A percentile compares a stretch with the other conserved stretches of the same genome.
phyloP scores from a whole-genome alignment of 768 basidiomycete genomes.

The Baorangia bicolor region DNA sequence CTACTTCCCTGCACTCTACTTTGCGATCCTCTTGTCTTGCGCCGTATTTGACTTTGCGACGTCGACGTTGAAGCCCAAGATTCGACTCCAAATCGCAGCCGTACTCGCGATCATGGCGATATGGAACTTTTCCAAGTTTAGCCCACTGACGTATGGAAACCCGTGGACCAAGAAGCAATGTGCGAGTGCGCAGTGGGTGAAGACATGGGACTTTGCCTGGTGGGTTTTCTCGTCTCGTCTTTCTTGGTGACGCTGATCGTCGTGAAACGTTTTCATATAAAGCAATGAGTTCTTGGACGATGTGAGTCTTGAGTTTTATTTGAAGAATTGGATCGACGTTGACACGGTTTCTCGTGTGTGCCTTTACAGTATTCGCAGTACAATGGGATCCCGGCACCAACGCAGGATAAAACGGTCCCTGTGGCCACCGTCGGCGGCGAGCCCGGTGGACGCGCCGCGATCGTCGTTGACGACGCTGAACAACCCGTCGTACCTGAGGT shows the following conservation, averaged over 20 bases:
- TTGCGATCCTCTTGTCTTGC: constrained; percentile 77
- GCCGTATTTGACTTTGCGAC: constrained; percentile 84
- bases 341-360: neutral
- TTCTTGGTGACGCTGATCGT: neutral
- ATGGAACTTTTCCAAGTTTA: constrained; percentile 77
- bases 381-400: constrained; percentile 34
- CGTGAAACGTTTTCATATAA: neutral
- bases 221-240: constrained; percentile 28
- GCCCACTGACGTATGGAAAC: constrained; percentile 79
- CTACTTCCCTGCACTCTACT: constrained; percentile 97
- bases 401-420: constrained; percentile 39
- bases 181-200: constrained; percentile 75
- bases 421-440: constrained; percentile 52
- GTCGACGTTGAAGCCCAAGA: constrained; percentile 67
- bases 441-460: constrained; percentile 50
- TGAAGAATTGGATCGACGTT: neutral
- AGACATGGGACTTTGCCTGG: constrained; percentile 97
- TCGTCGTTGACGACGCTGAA: constrained; percentile 48
- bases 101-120: constrained; percentile 70
- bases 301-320: constrained; percentile 41
- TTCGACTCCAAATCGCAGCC: constrained; percentile 78
- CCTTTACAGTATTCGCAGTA: constrained; percentile 58
- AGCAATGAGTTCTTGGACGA: constrained; percentile 70
- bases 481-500: constrained; percentile 17
- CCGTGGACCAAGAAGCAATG: constrained; percentile 87